Base-by-base conservation (phyloP, 1,284 basidiomycete species). In the Porogramme epimiltina region DNA sequence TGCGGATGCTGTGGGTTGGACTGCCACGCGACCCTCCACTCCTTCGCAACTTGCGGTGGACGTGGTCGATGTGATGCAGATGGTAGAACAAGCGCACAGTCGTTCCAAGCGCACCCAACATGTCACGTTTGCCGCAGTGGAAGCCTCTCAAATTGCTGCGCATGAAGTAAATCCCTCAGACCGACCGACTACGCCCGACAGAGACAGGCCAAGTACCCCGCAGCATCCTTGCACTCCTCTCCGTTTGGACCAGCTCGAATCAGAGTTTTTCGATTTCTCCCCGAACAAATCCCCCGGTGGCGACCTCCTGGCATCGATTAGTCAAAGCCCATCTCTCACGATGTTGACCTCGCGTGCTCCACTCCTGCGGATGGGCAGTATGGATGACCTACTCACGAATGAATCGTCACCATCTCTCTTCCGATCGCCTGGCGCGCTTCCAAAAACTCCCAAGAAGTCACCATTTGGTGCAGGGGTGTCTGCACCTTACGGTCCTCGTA, bases 231-330 rank as follows among this genome's bases (percentile, higher is more conserved):
- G 51, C 1, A 52, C 51, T 2, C 51, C 26, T 25, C 25, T 26
- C 33, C 54, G 18, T n/a, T 19, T 47, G 6, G 51, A 52, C 24
- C 49, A 51, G 4, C 40, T 59, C 23, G 57, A 59, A 20, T 39
- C 57, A 2, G 57, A 59, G 34, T 26, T 59, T 5, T 54, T 59
- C 36, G 37, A 59, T 34, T 59, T 54, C 40, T 59, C 57, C 4
- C 57, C 57, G 8, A 49, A 46, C 48, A 51, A 52, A 38, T 54
- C 57, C n/a, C 47, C 52, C 13, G 23, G 22, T 37, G 46, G 19
- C 33, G 40, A 38, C 22, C 22, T 25, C 20, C 33, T n/a, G 20
- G 5, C 28, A 13, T 20, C 24, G n/a, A 20, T 23, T 34, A 23
- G 39, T 42, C 52, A 46, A 24, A 47, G 36, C 34, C 33, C 47